phyloP scores from a whole-genome alignment of 2,329 filamentous ascomycete genomes.

The Hypoxylon rubiginosum region DNA sequence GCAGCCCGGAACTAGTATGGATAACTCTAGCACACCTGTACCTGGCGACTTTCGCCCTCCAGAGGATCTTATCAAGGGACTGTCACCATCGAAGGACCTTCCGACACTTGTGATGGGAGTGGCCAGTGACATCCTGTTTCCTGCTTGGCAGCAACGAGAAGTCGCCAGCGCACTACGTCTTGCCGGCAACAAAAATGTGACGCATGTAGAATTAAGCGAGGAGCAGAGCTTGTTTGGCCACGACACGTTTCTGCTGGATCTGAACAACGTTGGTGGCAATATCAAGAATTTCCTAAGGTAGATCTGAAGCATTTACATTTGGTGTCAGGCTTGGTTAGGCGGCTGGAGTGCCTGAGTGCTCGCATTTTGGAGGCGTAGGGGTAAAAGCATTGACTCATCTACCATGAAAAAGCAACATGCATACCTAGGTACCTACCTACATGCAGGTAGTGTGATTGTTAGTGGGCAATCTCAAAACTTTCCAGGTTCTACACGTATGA shows the following conservation, averaged over 20 bases:
- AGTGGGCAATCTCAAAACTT: neutral
- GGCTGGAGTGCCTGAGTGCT: too few relatives aligned
- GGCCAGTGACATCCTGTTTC: constrained; percentile 95
- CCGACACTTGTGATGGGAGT: constrained; percentile 93
- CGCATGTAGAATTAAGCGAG: constrained; percentile 91
- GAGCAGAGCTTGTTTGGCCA: constrained; percentile 96
- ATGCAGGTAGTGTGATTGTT: neutral
- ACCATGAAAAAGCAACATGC: neutral
- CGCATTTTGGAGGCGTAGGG: neutral
- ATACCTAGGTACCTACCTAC: too few relatives aligned
- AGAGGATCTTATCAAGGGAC: constrained; percentile 81
- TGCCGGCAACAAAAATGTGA: constrained; percentile 83
- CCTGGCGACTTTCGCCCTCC: constrained; percentile 69
- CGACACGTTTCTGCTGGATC: constrained; percentile 93
- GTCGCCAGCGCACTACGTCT: constrained; percentile 85
- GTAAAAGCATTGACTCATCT: neutral
- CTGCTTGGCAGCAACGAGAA: constrained; percentile 97
- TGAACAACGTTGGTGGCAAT: constrained; percentile 90
- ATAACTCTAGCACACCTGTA: constrained; percentile 50
- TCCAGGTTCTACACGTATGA: too few relatives aligned
- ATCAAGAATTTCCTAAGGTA: constrained; percentile 82
- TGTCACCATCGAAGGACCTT: constrained; percentile 78
- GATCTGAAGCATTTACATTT: neutral
- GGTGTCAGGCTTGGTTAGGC: neutral
- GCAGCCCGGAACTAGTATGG: constrained; percentile 64